Base-by-base conservation (phyloP, 768 basidiomycete species). In the Cubamyces lactineus region DNA sequence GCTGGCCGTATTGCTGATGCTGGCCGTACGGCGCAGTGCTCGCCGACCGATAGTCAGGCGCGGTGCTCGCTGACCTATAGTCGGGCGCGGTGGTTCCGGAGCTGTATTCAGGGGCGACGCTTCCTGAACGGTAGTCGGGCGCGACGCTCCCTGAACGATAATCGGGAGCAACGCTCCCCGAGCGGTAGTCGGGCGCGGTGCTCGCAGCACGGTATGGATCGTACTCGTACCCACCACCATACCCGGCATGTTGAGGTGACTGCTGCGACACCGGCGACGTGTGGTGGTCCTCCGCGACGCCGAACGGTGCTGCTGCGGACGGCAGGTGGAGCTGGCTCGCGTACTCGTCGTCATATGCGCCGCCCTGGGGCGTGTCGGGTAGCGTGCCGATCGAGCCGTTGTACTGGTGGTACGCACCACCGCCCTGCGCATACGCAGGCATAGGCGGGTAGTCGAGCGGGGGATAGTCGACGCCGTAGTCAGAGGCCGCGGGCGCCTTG, bases 361-460 rank as follows among this genome's bases (percentile, higher is more conserved):
- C 71, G 40, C 66, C 71, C 40, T 83, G 80, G 16, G 78, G 72
- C 19, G 85, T 80, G 63, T 86, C 86, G 49, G 83, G 80, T 50
- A 91, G 77, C 41, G 83, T 80, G 49, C 80, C 73, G 43, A 82
- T 73, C 12, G 89, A 91, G 26, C 79, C 77, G 67, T 87, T 86
- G 76, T 83, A 88, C 45, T 82, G 83, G 30, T 85, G 79, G 21
- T 77, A 72, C 49, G 84, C 80, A 69, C 88, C 80, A 69, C 88
- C 86, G n/a, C 85, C 84, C 50, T 71, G 70, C 61, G 83, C 86
- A 76, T 89, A 91, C 15, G 85, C 82, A 30, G 91, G 91, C 89
- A 93, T 92, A 1, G 88, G 84, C 6, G 88, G 82, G 65, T 80
- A 88, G 57, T 83, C 82, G 47, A 68, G 45, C 24, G 68, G 63